These are phyloP conservation scores for Zygosaccharomyces pseudobailii DNA, from an alignment of 1,139 yeast genomes.

Conservation along the genomic window DNA sequence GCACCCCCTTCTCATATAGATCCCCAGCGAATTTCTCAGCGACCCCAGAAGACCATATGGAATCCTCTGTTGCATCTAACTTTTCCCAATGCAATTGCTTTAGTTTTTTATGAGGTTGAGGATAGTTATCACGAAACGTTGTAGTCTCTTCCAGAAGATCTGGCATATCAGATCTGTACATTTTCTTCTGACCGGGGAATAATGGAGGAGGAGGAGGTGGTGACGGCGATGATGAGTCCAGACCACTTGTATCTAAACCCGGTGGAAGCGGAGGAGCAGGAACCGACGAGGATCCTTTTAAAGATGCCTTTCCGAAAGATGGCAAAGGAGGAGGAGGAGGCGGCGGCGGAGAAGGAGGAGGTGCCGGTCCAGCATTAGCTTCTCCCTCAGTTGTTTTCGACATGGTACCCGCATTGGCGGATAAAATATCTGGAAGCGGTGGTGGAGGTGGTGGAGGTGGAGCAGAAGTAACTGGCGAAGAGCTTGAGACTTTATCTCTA, in stretches of 20 bases:
- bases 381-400: slow-evolving; percentile 4
- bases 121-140: slow-evolving; percentile 53
- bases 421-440: slow-evolving; percentile 25
- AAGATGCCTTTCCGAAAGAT: slow-evolving; percentile 10
- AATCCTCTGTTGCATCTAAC: slow-evolving; percentile 55
- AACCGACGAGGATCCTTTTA: slow-evolving; percentile 14
- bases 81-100: slow-evolving; percentile 86
- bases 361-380: not conserved
- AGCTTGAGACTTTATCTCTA: not conserved
- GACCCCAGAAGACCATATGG: slow-evolving; percentile 58
- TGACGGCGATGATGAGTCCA: slow-evolving; percentile 37
- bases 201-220: slow-evolving; percentile 38
- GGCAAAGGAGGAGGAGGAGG: slow-evolving; percentile 36
- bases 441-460: slow-evolving; percentile 14
- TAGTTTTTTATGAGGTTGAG: slow-evolving; percentile 72
- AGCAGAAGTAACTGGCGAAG: not conserved
- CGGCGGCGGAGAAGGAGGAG: slow-evolving; percentile 18
- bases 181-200: slow-evolving; percentile 20
- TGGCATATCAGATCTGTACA: slow-evolving; percentile 31
- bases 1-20: slow-evolving; percentile 61
- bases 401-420: slow-evolving; percentile 1
- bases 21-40: slow-evolving; percentile 54
- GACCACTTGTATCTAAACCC: slow-evolving; percentile 20
- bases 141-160: slow-evolving; percentile 38
- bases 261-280: slow-evolving; percentile 41